A percentile compares a stretch with the other conserved stretches of the same genome.
These are phyloP conservation scores for Globisporangium megalacanthum DNA, from an alignment of 352 stramenopile species.

Conservation along the genomic window DNA sequence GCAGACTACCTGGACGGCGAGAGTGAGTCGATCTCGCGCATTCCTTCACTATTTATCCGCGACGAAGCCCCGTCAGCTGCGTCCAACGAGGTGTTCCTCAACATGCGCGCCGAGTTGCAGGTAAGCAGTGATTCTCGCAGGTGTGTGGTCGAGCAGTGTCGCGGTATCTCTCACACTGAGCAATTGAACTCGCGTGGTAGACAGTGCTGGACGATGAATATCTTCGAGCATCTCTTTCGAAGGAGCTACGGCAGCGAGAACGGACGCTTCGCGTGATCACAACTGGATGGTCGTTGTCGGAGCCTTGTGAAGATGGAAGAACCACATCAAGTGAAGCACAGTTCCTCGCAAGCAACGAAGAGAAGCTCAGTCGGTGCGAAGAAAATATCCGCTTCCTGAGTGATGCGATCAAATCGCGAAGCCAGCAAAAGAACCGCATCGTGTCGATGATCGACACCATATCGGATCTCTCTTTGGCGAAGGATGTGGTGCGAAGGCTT, in stretches of 20 bases:
- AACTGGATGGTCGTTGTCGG: conserved; percentile 14
- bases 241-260: conserved; percentile 44
- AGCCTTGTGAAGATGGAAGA: background rate
- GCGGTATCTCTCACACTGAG: background rate
- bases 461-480: conserved; percentile 34
- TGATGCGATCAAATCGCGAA: conserved; percentile 26
- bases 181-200: conserved; percentile 13
- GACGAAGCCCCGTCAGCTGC: conserved; percentile 24
- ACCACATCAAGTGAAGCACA: conserved; percentile 29
- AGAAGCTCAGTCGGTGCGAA: conserved; percentile 48
- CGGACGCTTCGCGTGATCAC: conserved; percentile 45
- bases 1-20: conserved; percentile 31
- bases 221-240: conserved; percentile 39
- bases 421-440: conserved; percentile 1
- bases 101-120: conserved; percentile 35
- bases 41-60: conserved; percentile 30
- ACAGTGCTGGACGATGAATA: conserved; percentile 48
- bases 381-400: conserved; percentile 53
- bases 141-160: too few relatives aligned
- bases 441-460: conserved; percentile 36
- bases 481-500: conserved; percentile 40
- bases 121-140: conserved; percentile 15
- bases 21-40: conserved; percentile 22
- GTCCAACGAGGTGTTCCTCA: conserved; percentile 18
- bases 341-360: conserved; percentile 48